These are phyloP conservation scores for Xylariaceae sp. DNA, from an alignment of 2,329 filamentous ascomycete species.

Conservation along the genomic window DNA sequence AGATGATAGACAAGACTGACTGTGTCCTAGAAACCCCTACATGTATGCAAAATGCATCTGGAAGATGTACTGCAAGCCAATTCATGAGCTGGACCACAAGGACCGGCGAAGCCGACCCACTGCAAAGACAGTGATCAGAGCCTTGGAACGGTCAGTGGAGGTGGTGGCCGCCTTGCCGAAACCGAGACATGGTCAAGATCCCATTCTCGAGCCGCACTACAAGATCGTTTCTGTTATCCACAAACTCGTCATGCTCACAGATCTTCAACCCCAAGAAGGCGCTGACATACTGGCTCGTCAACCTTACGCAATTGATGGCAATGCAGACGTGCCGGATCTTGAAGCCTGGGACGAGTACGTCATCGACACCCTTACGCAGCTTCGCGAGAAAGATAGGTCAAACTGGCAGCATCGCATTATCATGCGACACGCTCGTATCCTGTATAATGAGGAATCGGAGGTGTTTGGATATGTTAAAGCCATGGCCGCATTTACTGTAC, in stretches of 20 bases:
- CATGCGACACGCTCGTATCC: slow-evolving; percentile 61
- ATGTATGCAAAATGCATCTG: slow-evolving; percentile 61
- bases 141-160: slow-evolving; percentile 49
- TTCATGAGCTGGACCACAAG: slow-evolving; percentile 40
- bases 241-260: slow-evolving; percentile 65
- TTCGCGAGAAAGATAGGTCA: slow-evolving; percentile 75
- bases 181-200: slow-evolving; percentile 60
- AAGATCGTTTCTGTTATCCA: slow-evolving; percentile 79
- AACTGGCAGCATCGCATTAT: slow-evolving; percentile 96
- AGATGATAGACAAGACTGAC: slow-evolving; percentile 21
- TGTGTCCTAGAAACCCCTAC: slow-evolving; percentile 44
- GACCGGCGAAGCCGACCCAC: slow-evolving; percentile 38
- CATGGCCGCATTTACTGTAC: slow-evolving; percentile 73
- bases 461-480: slow-evolving; percentile 56
- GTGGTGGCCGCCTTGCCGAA: slow-evolving; percentile 51
- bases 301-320: slow-evolving; percentile 49
- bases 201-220: slow-evolving; percentile 86
- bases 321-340: slow-evolving; percentile 48
- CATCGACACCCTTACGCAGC: slow-evolving; percentile 46
- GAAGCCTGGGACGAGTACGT: slow-evolving; percentile 61
- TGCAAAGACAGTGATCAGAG: slow-evolving; percentile 41
- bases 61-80: slow-evolving; percentile 57
- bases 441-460: slow-evolving; percentile 46
- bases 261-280: slow-evolving; percentile 45
- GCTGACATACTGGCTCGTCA: slow-evolving; percentile 53